Base-by-base conservation (phyloP, 768 basidiomycete genomes). In the Xerocomellus intermedius region DNA sequence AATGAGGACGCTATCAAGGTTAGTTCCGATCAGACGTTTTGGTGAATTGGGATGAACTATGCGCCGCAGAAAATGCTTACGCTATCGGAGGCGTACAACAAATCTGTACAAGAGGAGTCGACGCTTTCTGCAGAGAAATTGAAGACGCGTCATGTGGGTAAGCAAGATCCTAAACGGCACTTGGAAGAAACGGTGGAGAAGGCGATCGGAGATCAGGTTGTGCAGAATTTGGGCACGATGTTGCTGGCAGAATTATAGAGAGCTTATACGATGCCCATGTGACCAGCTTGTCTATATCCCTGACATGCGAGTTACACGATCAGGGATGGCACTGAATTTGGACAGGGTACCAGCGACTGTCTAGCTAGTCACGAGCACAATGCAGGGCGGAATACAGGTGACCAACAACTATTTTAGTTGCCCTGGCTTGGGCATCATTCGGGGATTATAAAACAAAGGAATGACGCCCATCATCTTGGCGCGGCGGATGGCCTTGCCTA, bases 1-100 rank as follows among this genome's bases (percentile, higher is more conserved):
- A 98, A 98, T 65, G 94, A 98, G 75, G 87, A 85, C 66, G 87
- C 91, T 30, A 94, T 99, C 78, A 94, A 97, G 84, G 96, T 95
- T 67, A 56, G 82, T 61, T 53, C 53, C 38, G 35, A 48, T 57
- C 60, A 60, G 46, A 62, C 61, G 49, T 39, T 1, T 28, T 42
- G 21, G 42, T 50, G 57, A 55, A 60, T 55, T 60, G 52, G 59
- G 42, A 64, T 65, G 53, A 66, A 58, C 22, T 48, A 10, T 56
- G 52, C 50, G 56, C 50, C 39, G 35, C 57, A 56, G 57, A 70
- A 95, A 51, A 98, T 99, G 97, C 85, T 98, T 47, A 73, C 83
- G 35, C 83, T 99, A 21, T 94, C 97, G 26, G 87, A 89, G 71
- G 86, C 90, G 26, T 99, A 99, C 79, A 97, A 96, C 74, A 97